These are phyloP conservation scores for Pichia sp. DNA, from an alignment of 1,139 yeast genomes.

Conservation along the genomic window DNA sequence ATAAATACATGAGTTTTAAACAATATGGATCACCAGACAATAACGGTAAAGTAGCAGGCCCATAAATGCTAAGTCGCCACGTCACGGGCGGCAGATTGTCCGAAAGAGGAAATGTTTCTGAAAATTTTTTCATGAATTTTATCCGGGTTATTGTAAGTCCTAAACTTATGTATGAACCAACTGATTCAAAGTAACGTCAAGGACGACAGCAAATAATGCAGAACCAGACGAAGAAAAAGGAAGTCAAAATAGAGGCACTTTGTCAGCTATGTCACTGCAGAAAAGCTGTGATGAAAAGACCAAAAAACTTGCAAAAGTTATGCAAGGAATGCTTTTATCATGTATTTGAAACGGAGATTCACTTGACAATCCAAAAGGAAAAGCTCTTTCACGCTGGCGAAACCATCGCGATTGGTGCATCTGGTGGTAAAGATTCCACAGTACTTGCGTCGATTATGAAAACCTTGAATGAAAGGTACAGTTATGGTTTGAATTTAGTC, in stretches of 20 bases:
- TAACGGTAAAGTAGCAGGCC: neutral
- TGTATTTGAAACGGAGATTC: constrained; percentile 94
- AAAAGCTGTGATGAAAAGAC: constrained; percentile 85
- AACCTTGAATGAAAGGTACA: constrained; percentile 78
- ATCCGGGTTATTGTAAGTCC: neutral
- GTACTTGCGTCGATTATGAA: constrained; percentile 87
- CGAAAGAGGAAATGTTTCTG: neutral
- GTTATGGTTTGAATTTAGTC: constrained; percentile 80
- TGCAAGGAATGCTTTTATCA: constrained; percentile 87
- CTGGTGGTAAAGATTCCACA: constrained; percentile 98
- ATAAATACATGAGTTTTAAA: neutral
- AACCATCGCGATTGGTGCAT: constrained; percentile 91
- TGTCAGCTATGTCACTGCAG: constrained; percentile 87
- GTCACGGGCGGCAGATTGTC: neutral
- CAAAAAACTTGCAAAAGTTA: constrained; percentile 86
- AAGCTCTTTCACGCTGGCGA: constrained; percentile 76
- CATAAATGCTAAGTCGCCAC: neutral
- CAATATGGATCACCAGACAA: neutral
- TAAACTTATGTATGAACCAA: too few relatives aligned
- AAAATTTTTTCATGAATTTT: neutral
- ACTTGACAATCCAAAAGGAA: constrained; percentile 73
- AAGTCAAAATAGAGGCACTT: constrained; percentile 28
- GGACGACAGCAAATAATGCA: neutral
- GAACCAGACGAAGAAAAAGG: constrained; percentile 14
- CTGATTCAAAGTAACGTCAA: neutral